These are phyloP conservation scores for Sporisorium scitamineum DNA, from an alignment of 1,284 basidiomycete genomes.

Conservation along the genomic window DNA sequence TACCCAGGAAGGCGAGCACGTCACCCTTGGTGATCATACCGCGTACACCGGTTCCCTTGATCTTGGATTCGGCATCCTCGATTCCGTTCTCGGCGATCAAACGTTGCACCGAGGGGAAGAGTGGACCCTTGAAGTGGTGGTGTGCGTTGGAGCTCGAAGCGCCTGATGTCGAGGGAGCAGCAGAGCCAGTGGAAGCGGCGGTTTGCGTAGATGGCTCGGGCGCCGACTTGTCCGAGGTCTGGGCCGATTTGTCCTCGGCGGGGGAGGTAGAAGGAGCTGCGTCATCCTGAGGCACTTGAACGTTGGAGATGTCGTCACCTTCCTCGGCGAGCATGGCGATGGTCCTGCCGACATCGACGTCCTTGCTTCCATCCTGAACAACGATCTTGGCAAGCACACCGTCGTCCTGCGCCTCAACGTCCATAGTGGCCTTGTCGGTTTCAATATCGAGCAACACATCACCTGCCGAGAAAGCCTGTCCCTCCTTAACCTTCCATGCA, in stretches of 20 bases:
- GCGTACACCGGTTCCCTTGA: conserved; percentile 70
- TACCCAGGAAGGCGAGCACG: conserved; percentile 69
- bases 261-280: conserved; percentile 20
- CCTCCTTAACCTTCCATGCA: conserved; percentile 70
- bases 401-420: conserved; percentile 71
- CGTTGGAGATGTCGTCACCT: conserved; percentile 69
- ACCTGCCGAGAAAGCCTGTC: conserved; percentile 74
- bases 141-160: conserved; percentile 39
- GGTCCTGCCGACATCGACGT: conserved; percentile 68
- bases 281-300: conserved; percentile 59
- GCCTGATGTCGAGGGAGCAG: conserved; percentile 30
- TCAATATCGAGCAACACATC: conserved; percentile 94
- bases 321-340: conserved; percentile 71
- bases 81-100: conserved; percentile 65
- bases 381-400: conserved; percentile 71
- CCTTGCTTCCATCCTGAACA: conserved; percentile 65
- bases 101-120: conserved; percentile 69
- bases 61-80: conserved; percentile 64
- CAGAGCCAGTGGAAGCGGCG: conserved; percentile 34
- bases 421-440: conserved; percentile 70
- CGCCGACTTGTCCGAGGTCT: conserved; percentile 32
- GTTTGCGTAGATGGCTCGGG: conserved; percentile 34
- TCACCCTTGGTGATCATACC: conserved; percentile 71
- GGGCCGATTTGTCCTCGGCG: conserved; percentile 16
- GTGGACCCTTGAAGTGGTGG: conserved; percentile 41